These are phyloP conservation scores for Ploettnerulaceae sp. DNA, from an alignment of 2,329 filamentous ascomycete species.

Conservation along the genomic window DNA sequence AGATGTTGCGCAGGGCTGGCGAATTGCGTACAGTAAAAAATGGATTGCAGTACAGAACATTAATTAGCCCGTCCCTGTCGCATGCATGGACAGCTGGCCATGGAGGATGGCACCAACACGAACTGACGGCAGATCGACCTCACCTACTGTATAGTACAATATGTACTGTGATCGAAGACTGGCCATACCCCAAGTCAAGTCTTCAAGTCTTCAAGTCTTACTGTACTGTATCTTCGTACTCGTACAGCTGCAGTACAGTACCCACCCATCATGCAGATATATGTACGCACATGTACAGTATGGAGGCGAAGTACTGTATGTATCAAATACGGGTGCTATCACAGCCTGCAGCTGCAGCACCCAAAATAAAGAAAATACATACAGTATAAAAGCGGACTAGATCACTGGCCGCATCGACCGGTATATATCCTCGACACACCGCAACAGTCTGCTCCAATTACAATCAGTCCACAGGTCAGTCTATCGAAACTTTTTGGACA, in stretches of 20 bases:
- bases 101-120: conserved; percentile 4
- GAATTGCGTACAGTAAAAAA: conserved; percentile 1
- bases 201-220: background rate
- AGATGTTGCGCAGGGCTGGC: background rate
- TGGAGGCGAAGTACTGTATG: conserved; percentile 12
- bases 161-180: no score
- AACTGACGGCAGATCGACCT: conserved; percentile 10
- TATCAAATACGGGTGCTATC: background rate
- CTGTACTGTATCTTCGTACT: background rate
- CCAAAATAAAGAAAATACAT: no score
- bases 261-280: conserved; percentile 5
- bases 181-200: background rate
- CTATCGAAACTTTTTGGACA: background rate
- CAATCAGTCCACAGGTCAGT: background rate
- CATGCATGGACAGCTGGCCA: conserved; percentile 3
- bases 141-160: no score
- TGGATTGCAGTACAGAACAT: no score
- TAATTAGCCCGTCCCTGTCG: conserved; percentile 4
- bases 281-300: conserved; percentile 12
- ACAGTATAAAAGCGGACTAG: conserved; percentile 2
- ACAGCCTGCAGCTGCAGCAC: background rate
- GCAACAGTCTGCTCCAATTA: conserved; percentile 4
- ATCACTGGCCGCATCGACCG: conserved; percentile 16
- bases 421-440: conserved; percentile 14
- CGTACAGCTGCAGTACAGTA: no score